Percentiles rank a stretch among this genome's conserved stretches.
These are phyloP conservation scores for Penicillium decumbens DNA, from an alignment of 2,329 filamentous ascomycete genomes.

Conservation along the genomic window DNA sequence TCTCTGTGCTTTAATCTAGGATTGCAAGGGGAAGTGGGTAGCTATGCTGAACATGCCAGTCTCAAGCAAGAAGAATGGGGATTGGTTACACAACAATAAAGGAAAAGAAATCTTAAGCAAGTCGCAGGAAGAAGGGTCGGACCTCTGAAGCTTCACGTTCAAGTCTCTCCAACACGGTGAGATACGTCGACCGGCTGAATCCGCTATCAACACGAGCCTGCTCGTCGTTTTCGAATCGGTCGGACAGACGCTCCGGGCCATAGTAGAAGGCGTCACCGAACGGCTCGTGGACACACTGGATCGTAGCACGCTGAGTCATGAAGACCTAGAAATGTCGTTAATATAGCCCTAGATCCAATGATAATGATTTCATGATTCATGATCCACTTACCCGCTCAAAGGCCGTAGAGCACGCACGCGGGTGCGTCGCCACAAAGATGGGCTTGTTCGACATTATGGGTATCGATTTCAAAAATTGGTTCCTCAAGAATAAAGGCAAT, in stretches of 20 bases:
- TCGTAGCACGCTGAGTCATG: slow-evolving; percentile 80
- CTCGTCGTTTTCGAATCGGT: slow-evolving; percentile 70
- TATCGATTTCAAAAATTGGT: background rate
- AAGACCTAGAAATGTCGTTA: slow-evolving; percentile 63
- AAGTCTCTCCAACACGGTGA: slow-evolving; percentile 70
- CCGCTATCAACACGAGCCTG: slow-evolving; percentile 42
- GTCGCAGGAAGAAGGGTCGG: slow-evolving; percentile 38
- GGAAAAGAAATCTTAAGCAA: slow-evolving; percentile 22
- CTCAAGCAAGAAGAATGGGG: background rate
- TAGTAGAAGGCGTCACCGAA: slow-evolving; percentile 97
- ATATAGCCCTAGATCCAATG: slow-evolving; percentile 1
- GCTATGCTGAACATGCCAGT: background rate
- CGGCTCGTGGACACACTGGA: slow-evolving; percentile 86
- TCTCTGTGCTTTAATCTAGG: background rate
- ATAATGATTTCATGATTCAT: background rate
- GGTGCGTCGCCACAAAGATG: slow-evolving; percentile 91
- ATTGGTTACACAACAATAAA: slow-evolving; percentile 3
- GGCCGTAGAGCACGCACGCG: slow-evolving; percentile 89
- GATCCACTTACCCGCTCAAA: slow-evolving; percentile 74
- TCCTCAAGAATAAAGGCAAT: slow-evolving; percentile 8
- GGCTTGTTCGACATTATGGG: slow-evolving; percentile 66
- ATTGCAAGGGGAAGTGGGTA: background rate
- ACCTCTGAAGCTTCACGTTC: slow-evolving; percentile 71
- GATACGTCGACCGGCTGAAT: slow-evolving; percentile 44
- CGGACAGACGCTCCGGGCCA: slow-evolving; percentile 79